phyloP scores from a whole-genome alignment of 164 flowering plant species.

The Annona squamosa region DNA sequence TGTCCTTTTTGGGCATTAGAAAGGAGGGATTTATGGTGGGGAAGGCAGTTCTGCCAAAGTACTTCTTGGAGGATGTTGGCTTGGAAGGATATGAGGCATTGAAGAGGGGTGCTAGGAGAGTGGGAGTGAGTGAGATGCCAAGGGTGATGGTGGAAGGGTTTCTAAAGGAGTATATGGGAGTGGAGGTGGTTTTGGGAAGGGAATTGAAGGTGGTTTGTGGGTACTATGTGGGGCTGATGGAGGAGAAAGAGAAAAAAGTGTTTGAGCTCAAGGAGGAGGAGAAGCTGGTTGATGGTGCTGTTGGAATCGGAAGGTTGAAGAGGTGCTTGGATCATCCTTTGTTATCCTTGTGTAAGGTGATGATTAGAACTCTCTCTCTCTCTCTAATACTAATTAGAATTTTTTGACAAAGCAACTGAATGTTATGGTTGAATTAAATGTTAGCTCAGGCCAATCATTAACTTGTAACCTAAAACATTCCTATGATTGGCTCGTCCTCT shows the following conservation, averaged over 20 bases:
- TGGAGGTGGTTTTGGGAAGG: slow-evolving; percentile 40
- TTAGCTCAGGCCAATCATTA: no score
- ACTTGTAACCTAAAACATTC: no score
- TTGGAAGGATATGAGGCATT: slow-evolving; percentile 36
- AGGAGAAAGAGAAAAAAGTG: slow-evolving; percentile 8
- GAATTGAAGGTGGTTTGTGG: slow-evolving; percentile 33
- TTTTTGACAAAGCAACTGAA: no score
- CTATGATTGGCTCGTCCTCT: no score
- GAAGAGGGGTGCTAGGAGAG: slow-evolving; percentile 22
- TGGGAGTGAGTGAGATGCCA: slow-evolving; percentile 46
- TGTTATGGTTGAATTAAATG: no score
- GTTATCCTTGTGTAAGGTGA: slow-evolving; percentile 25
- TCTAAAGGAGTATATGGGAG: slow-evolving; percentile 40
- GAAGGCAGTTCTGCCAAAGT: slow-evolving; percentile 56
- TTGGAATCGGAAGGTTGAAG: slow-evolving; percentile 19
- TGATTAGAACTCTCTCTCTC: background rate
- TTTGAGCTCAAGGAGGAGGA: slow-evolving; percentile 14
- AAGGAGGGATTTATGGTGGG: slow-evolving; percentile 31
- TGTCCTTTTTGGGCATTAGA: slow-evolving; percentile 48
- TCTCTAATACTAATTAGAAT: no score
- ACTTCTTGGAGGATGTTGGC: slow-evolving; percentile 48
- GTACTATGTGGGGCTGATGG: slow-evolving; percentile 36
- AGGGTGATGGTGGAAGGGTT: slow-evolving; percentile 57
- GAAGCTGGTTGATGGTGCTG: slow-evolving; percentile 8
- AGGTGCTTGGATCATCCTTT: slow-evolving; percentile 15